Percentiles rank a stretch among this genome's conserved stretches.
These are phyloP conservation scores for Thymus quinquecostatus DNA, from an alignment of 257 asterid species.

Conservation along the genomic window DNA sequence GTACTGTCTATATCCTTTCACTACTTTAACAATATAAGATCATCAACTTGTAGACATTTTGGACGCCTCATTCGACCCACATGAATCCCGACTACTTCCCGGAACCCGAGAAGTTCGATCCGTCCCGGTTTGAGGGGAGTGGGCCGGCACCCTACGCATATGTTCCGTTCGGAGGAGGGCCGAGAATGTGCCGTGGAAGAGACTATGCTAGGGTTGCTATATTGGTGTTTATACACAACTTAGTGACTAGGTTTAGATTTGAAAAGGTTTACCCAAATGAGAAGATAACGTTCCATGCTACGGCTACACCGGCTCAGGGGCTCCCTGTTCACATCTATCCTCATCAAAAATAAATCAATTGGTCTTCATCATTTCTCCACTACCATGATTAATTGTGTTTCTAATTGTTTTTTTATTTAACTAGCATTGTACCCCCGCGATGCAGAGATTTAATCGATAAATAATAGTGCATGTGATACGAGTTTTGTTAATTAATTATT, in stretches of 20 bases:
- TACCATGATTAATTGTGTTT: too few relatives aligned
- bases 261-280: constrained; percentile 45
- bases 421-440: too few relatives aligned
- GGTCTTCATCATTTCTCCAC: too few relatives aligned
- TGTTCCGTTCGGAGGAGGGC: constrained; percentile 56
- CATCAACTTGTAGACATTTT: neutral
- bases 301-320: constrained; percentile 49
- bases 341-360: constrained; percentile 31
- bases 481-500: too few relatives aligned
- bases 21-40: too few relatives aligned
- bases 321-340: constrained; percentile 52
- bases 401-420: too few relatives aligned
- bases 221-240: constrained; percentile 51
- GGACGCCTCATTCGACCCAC: constrained; percentile 52
- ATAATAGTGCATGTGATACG: too few relatives aligned
- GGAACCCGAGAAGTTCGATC: constrained; percentile 54
- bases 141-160: constrained; percentile 59
- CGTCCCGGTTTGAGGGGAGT: constrained; percentile 52
- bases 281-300: constrained; percentile 42
- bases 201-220: constrained; percentile 48
- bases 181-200: constrained; percentile 50
- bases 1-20: too few relatives aligned
- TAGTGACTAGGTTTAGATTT: constrained; percentile 44
- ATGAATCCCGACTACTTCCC: constrained; percentile 49
- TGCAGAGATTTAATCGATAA: too few relatives aligned